A percentile compares a stretch with the other conserved stretches of the same genome.
Evolutionary conservation across 345 rosid genomes (phyloP).

Genomic region (Sonneratia caseolaris): DNA sequence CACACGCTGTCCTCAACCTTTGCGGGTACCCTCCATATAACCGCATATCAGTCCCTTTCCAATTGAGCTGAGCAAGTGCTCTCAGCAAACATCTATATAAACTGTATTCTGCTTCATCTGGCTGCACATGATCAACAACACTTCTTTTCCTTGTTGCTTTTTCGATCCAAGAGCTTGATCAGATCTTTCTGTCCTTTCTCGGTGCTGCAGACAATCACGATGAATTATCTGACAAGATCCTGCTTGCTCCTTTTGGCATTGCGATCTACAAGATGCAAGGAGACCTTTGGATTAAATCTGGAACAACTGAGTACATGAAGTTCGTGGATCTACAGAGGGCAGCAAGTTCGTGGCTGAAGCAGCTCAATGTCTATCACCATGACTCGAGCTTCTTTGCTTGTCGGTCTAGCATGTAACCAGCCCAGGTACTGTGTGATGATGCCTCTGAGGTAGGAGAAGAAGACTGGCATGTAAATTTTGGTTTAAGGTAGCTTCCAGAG

Average conservation of each 20-base stretch:
- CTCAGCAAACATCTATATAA: not conserved
- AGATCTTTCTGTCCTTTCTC: not conserved
- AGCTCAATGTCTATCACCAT: conserved; percentile 53
- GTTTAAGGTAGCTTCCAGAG: not conserved
- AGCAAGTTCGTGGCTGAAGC: conserved; percentile 81
- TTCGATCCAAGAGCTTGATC: not conserved
- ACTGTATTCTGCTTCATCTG: not conserved
- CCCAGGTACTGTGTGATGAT: not conserved
- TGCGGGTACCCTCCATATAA: conserved; percentile 33
- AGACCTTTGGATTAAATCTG: conserved; percentile 46
- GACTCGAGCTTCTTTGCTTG: conserved; percentile 42
- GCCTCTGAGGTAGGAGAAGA: not conserved
- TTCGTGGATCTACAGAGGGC: conserved; percentile 35
- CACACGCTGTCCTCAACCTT: conserved; percentile 68
- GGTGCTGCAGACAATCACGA: not conserved
- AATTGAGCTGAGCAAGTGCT: not conserved
- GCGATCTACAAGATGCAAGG: conserved; percentile 64
- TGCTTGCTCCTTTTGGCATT: conserved; percentile 56
- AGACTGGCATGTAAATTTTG: not conserved
- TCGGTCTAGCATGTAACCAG: not conserved
- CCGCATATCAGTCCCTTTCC: not conserved
- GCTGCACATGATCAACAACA: not conserved
- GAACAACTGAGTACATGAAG: conserved; percentile 30
- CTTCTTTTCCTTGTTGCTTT: not conserved
- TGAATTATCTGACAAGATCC: conserved; percentile 11